Evolutionary conservation across 2,329 filamentous ascomycete genomes (phyloP), one percentile per base, ranked within the genome.

Genomic region (Alternaria conjuncta): DNA sequence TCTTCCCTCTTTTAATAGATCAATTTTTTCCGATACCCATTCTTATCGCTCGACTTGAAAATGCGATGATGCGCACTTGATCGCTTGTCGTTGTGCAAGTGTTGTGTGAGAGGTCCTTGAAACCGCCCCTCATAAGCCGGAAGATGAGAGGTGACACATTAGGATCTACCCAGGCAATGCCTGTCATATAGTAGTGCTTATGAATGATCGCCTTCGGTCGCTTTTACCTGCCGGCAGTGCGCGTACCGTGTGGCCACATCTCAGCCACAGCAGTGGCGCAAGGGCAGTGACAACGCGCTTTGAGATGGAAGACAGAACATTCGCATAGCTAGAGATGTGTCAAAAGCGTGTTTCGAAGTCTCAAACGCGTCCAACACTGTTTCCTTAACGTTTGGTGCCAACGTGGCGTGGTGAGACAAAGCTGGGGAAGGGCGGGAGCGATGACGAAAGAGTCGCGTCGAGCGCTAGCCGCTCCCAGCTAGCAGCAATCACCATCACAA

Each of bases 401-500:
- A 47, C 41, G 58, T 44, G 59, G 62, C 53, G 60, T 43, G 43
- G 63, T 61, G 55, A 54, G n/a, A 30, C 61, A 55, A 44, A 56
- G 56, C 51, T 36, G 57, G 55, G 65, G 53, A 53, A 63, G 46
- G n/a, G 62, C 59, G 66, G 55, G 57, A 70, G 51, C 67, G 67
- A 67, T 68, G 67, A 71, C 62, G 69, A 56, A 68, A 71, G 58
- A 56, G 43, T 61, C 51, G 63, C 63, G 64, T 60, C 62, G 32
- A 25, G 49, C 66, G 61, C 71, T 68, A 72, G 43, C 51, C 53
- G 41, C 43, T 21, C 50, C 62, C 58, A 63, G 67, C 58, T 65
- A 60, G 60, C 60, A 44, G 60, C 63, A 32, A 56, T 57, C 55
- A 71, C 67, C 61, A 71, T 74, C 73, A 73, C 73, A 70, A 75